Conservation (phyloP, 2,329 filamentous ascomycete species). For the Ascocoryne sarcoides region DNA sequence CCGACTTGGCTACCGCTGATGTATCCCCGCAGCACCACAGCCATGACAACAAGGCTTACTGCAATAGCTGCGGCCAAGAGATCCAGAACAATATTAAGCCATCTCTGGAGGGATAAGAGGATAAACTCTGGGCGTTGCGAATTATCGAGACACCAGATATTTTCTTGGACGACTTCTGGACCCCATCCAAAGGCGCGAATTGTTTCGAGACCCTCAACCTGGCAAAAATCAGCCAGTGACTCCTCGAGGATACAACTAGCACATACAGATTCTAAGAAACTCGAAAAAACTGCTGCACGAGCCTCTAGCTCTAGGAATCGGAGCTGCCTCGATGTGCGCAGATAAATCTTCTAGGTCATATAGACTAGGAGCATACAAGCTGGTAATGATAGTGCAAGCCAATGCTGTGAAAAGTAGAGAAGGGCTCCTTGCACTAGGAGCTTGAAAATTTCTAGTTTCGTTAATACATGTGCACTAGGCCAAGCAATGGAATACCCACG, state of each 20-base stretch:
- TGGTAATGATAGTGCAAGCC: slow-evolving; percentile 40
- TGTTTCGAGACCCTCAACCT: slow-evolving; percentile 34
- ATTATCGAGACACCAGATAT: slow-evolving; percentile 39
- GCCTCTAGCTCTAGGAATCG: slow-evolving; percentile 38
- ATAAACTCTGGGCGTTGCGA: slow-evolving; percentile 49
- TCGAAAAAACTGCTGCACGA: slow-evolving; percentile 35
- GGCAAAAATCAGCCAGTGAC: background rate
- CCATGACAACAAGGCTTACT: slow-evolving; percentile 13
- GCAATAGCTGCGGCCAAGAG: slow-evolving; percentile 8
- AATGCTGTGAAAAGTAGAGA: slow-evolving; percentile 38
- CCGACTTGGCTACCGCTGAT: slow-evolving; percentile 18
- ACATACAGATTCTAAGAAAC: slow-evolving; percentile 33
- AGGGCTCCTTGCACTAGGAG: slow-evolving; percentile 39
- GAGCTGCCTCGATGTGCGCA: slow-evolving; percentile 39
- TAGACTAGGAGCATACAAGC: slow-evolving; percentile 10
- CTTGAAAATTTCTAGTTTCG: slow-evolving; percentile 15
- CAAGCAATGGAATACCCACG: slow-evolving; percentile 15
- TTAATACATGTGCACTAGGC: slow-evolving; percentile 16
- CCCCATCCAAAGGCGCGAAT: slow-evolving; percentile 38
- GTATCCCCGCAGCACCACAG: slow-evolving; percentile 8
- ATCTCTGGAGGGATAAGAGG: slow-evolving; percentile 46
- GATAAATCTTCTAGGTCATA: slow-evolving; percentile 33
- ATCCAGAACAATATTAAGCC: slow-evolving; percentile 41
- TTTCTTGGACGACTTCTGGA: slow-evolving; percentile 33
- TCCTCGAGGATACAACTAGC: no score